Base-by-base conservation (phyloP, 2,329 filamentous ascomycete species). In the Leptographium lundbergii region DNA sequence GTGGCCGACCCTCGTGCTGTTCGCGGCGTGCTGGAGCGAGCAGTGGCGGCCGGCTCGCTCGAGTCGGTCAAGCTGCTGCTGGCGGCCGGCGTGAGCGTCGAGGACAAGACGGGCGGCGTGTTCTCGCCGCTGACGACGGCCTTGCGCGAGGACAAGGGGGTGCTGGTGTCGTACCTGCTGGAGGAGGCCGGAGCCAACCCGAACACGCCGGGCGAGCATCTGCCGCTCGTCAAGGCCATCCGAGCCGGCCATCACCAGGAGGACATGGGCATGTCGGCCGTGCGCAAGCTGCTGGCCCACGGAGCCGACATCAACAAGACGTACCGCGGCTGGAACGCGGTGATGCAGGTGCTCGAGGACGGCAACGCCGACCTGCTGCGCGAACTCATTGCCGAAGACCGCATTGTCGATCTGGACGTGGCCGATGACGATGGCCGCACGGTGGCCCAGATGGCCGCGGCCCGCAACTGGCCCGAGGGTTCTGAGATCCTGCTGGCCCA, bases 101-200 rank as follows among this genome's bases (percentile, higher is more conserved):
- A 88, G 68, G 86, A 87, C 71, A 85, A 84, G 71, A 88, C 86
- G 66, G 85, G 84, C 24, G 86, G 86, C 57, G 85, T 88, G 55
- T 89, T 88, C 72, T 86, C 82, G 0, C 64, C 64, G 3, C 63
- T 66, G 24, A 65, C 63, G 4, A 63, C 63, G 36, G 61, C 63
- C 36, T 60, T 74, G 14, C 57, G 65, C n/a, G 58, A 67, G 13
- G 62, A 81, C 65, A 77, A 77, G 3, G 66, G 73, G 24, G 80
- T 84, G 3, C 74, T 86, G 63, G 67, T 70, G 0, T 82, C 84
- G 0, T 75, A 88, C 0, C 47, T 66, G 51, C 61, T 67, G 3
- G 57, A 64, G 55, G 62, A 65, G 60, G 61, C 63, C 47, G 61
- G 63, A 10, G 65, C 65, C 53, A 47, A 64, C 62, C 63, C 64